phyloP scores from a whole-genome alignment of 345 rosid species.

The Arabidopsis arenosa region DNA sequence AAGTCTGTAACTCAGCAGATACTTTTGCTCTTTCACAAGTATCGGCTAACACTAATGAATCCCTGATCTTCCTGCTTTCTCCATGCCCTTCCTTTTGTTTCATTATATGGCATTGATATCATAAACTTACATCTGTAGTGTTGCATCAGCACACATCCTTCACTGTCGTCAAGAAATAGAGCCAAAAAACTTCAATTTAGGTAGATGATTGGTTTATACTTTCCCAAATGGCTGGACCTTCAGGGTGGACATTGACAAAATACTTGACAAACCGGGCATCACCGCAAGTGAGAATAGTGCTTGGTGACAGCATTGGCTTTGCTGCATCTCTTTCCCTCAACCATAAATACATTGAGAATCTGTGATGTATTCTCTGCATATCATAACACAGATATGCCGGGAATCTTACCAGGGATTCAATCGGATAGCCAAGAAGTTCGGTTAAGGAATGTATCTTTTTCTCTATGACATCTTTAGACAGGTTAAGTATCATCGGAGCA shows the following conservation, averaged over 20 bases:
- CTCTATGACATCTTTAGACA: constrained; percentile 64
- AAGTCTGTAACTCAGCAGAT: neutral
- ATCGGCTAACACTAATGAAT: neutral
- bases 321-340: constrained; percentile 57
- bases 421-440: constrained; percentile 59
- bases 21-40: constrained; percentile 9
- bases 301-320: constrained; percentile 59
- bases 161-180: constrained; percentile 1
- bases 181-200: constrained; percentile 32
- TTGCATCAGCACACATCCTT: constrained; percentile 7
- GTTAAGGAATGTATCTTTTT: constrained; percentile 68
- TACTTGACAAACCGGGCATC: constrained; percentile 69
- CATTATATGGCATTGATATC: constrained; percentile 10
- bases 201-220: constrained; percentile 54
- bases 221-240: constrained; percentile 78
- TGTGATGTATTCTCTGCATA: constrained; percentile 59
- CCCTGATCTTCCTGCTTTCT: constrained; percentile 16
- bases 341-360: constrained; percentile 70
- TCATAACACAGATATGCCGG: constrained; percentile 76
- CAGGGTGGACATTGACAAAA: constrained; percentile 76
- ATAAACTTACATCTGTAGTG: neutral
- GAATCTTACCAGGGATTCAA: constrained; percentile 59
- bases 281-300: constrained; percentile 76
- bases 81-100: constrained; percentile 4
- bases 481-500: constrained; percentile 78